Conservation (phyloP, 1,284 basidiomycete species). For the Lentinula novae-zelandiae region DNA sequence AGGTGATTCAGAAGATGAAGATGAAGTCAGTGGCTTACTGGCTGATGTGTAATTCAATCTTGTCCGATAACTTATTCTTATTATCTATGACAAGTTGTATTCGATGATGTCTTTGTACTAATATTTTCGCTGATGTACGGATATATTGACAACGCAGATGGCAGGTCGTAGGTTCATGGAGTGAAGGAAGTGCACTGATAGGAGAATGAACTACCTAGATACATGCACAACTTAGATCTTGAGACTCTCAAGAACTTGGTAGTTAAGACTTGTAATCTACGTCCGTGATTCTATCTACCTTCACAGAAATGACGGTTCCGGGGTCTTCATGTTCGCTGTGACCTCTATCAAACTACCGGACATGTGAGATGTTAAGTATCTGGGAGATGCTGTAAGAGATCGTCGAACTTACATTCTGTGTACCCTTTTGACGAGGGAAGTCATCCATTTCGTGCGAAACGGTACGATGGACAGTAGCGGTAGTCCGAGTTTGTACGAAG, state of each 20-base stretch:
- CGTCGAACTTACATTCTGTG: neutral
- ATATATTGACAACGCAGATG: too few relatives aligned
- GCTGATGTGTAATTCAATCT: neutral
- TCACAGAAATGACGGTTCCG: neutral
- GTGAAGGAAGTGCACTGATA: too few relatives aligned
- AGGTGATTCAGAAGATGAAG: constrained; percentile 14
- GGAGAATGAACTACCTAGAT: too few relatives aligned
- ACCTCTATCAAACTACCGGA: neutral
- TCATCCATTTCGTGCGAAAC: constrained; percentile 4
- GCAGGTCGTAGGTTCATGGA: too few relatives aligned
- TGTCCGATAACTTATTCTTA: neutral
- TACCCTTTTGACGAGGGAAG: constrained; percentile 3
- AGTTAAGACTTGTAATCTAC: neutral
- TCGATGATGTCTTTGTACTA: too few relatives aligned
- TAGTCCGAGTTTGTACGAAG: neutral
- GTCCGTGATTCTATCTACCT: neutral
- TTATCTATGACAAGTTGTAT: too few relatives aligned
- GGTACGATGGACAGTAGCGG: neutral
- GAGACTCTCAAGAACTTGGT: too few relatives aligned
- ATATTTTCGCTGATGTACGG: too few relatives aligned
- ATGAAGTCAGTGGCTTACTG: constrained; percentile 33
- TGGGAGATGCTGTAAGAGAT: neutral
- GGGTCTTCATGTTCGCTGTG: neutral
- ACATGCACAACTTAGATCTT: too few relatives aligned
- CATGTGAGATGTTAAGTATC: neutral